Evolutionary conservation across 768 basidiomycete genomes (phyloP).

Genomic region (Pleurotus sapidus): DNA sequence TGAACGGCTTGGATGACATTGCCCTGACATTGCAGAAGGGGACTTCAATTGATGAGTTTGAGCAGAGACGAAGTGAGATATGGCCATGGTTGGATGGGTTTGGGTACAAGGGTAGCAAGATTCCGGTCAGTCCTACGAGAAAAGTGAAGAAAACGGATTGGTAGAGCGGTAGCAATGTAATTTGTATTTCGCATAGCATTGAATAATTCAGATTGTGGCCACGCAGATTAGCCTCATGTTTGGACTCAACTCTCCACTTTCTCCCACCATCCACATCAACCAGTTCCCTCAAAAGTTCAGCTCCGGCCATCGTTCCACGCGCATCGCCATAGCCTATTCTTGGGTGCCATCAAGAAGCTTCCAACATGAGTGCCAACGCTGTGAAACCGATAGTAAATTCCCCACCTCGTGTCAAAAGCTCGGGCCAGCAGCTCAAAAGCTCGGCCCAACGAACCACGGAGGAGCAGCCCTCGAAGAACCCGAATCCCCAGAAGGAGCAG

Average conservation of each 20-base stretch:
- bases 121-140: constrained; percentile 47
- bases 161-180: constrained; percentile 32
- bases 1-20: constrained; percentile 97
- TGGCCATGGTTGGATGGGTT: constrained; percentile 99
- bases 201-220: background rate
- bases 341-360: constrained; percentile 1
- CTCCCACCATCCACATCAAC: background rate
- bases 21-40: constrained; percentile 87
- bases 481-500: constrained; percentile 13
- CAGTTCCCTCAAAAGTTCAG: background rate
- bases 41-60: constrained; percentile 72
- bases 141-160: constrained; percentile 64
- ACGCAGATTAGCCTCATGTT: too few relatives aligned
- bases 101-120: constrained; percentile 80
- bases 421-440: background rate
- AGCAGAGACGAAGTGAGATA: constrained; percentile 65
- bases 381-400: background rate
- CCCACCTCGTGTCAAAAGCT: background rate
- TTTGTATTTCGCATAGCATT: background rate
- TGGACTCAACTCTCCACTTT: too few relatives aligned
- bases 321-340: constrained; percentile 2
- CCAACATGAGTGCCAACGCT: constrained; percentile 1
- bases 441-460: background rate
- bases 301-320: background rate
- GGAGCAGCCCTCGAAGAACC: background rate